phyloP scores from a whole-genome alignment of 2,329 filamentous ascomycete species.

The Fusarium sp. region DNA sequence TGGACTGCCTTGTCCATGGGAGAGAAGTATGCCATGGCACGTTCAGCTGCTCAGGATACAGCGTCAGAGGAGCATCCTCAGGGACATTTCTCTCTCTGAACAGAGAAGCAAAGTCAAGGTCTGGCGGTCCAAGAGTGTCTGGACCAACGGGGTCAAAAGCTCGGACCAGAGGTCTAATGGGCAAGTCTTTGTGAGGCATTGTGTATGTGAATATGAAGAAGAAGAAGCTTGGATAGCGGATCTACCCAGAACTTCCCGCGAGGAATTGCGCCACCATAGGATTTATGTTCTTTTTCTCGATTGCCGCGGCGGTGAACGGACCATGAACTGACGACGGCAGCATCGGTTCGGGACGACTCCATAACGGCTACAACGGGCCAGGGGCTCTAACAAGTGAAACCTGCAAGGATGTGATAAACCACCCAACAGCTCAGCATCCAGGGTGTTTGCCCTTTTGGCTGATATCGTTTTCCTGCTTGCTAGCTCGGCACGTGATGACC shows the following conservation, averaged over 20 bases:
- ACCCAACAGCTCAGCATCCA: background rate
- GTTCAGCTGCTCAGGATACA: background rate
- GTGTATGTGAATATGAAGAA: background rate
- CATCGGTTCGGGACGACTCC: constrained; percentile 22
- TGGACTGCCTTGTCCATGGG: constrained; percentile 20
- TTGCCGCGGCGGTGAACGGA: constrained; percentile 17
- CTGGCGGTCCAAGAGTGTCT: background rate
- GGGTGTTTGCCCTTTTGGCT: background rate
- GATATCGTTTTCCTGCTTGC: background rate
- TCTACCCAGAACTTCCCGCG: background rate
- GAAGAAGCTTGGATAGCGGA: background rate
- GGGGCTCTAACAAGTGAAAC: background rate
- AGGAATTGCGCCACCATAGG: background rate
- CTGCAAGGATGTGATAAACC: background rate
- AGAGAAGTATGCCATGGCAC: constrained; percentile 18
- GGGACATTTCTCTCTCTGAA: background rate
- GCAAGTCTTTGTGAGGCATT: constrained; percentile 21
- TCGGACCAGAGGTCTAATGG: constrained; percentile 4
- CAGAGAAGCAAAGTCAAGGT: constrained; percentile 8
- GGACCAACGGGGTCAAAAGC: constrained; percentile 8
- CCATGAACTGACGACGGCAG: constrained; percentile 17
- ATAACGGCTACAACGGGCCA: constrained; percentile 21
- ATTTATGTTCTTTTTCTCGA: constrained; percentile 7
- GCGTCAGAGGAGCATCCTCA: constrained; percentile 7
- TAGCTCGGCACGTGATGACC: constrained; percentile 6